phyloP scores from a whole-genome alignment of 2,329 filamentous ascomycete species.

The Myriangium duriaei region DNA sequence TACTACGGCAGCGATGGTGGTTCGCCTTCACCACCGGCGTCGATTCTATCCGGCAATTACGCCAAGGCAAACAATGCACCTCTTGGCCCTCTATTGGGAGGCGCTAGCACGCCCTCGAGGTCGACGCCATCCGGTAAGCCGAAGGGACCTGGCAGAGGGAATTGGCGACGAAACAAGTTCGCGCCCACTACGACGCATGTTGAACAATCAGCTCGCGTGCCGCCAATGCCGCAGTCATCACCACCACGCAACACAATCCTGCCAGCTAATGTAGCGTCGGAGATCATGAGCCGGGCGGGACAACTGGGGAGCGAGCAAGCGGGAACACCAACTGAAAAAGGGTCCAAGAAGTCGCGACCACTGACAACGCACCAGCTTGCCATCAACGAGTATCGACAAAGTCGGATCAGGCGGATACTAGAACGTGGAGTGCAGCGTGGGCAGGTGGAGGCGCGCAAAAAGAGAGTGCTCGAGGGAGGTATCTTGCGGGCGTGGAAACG shows the following conservation, averaged over 20 bases:
- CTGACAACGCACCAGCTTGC: conserved; percentile 72
- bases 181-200: conserved; percentile 14
- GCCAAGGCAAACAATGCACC: conserved; percentile 32
- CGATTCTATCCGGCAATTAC: conserved; percentile 26
- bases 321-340: conserved; percentile 22
- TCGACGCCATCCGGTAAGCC: conserved; percentile 17
- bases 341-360: conserved; percentile 50
- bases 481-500: conserved; percentile 56
- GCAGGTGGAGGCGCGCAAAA: conserved; percentile 51
- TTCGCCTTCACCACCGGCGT: conserved; percentile 27
- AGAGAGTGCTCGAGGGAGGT: conserved; percentile 51
- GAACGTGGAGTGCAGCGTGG: conserved; percentile 58
- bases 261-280: conserved; percentile 10
- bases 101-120: conserved; percentile 28
- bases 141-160: conserved; percentile 36
- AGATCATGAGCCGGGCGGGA: conserved; percentile 4
- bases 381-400: conserved; percentile 64
- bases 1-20: conserved; percentile 33
- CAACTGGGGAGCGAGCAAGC: conserved; percentile 17
- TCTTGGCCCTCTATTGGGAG: conserved; percentile 37
- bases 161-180: conserved; percentile 32
- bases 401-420: conserved; percentile 71
- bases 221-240: conserved; percentile 20
- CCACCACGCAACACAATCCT: conserved; percentile 13
- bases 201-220: conserved; percentile 20